Conservation (phyloP, 2,329 filamentous ascomycete species). For the Xylaria digitata region DNA sequence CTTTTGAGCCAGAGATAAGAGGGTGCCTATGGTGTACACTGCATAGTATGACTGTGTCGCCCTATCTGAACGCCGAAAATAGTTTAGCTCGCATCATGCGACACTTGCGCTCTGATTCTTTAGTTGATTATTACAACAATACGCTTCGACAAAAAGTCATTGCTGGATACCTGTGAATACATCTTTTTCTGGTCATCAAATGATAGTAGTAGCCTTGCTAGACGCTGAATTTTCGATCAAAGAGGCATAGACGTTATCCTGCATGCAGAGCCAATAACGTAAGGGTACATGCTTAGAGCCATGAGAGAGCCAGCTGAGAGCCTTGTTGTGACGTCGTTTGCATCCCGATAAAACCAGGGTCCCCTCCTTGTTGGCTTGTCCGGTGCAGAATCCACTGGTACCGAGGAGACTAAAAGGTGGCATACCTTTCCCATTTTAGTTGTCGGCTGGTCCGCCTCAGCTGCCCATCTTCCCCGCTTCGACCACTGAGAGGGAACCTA, state of each 20-base stretch:
- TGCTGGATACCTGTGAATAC: neutral
- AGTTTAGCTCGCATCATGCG: slow-evolving; percentile 39
- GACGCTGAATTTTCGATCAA: neutral
- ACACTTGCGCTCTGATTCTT: neutral
- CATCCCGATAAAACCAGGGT: slow-evolving; percentile 17
- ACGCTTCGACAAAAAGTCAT: too few relatives aligned
- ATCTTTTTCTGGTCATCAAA: slow-evolving; percentile 1
- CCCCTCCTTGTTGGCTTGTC: slow-evolving; percentile 11
- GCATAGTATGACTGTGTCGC: slow-evolving; percentile 14
- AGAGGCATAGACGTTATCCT: neutral
- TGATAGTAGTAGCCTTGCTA: neutral
- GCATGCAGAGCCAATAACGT: slow-evolving; percentile 25
- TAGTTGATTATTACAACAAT: too few relatives aligned
- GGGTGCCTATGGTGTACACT: neutral
- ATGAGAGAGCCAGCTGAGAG: slow-evolving; percentile 37
- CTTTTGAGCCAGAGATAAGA: slow-evolving; percentile 43
- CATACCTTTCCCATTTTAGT: neutral
- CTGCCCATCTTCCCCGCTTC: neutral
- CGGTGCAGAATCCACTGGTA: slow-evolving; percentile 1
- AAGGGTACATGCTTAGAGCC: slow-evolving; percentile 16
- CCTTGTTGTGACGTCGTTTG: slow-evolving; percentile 33
- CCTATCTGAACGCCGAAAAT: slow-evolving; percentile 25
- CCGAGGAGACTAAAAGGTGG: too few relatives aligned
- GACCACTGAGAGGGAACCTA: slow-evolving; percentile 17
- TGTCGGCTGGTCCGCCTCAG: slow-evolving; percentile 18